Evolutionary conservation across 345 rosid genomes (phyloP).

Genomic region (Abelmoschus esculentus): DNA sequence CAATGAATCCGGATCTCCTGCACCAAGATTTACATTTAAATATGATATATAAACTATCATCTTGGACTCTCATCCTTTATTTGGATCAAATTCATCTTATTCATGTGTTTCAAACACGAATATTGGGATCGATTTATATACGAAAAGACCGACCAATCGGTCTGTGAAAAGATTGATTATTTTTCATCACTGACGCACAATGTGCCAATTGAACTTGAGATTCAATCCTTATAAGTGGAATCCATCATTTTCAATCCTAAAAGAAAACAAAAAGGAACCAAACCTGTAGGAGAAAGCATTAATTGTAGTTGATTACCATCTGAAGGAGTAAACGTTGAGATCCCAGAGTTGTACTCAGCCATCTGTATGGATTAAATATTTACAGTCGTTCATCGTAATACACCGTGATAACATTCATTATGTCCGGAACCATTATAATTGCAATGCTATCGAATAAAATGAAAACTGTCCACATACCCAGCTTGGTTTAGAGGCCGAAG

Average conservation of each 20-base stretch:
- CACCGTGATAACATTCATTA: background rate
- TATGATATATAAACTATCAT: background rate
- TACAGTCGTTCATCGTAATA: background rate
- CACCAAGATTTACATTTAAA: background rate
- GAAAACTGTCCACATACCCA: constrained; percentile 32
- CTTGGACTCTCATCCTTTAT: background rate
- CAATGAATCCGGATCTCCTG: background rate
- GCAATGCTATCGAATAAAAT: background rate
- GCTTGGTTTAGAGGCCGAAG: constrained; percentile 38
- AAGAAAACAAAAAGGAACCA: background rate
- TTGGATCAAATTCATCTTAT: background rate
- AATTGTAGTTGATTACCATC: background rate
- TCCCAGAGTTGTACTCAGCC: background rate
- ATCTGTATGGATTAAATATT: constrained; percentile 2
- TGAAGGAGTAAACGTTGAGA: background rate
- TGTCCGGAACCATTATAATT: background rate
- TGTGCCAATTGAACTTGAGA: no score
- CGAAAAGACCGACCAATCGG: background rate
- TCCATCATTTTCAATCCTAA: no score
- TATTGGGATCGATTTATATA: background rate
- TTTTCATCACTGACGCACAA: background rate
- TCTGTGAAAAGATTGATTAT: background rate
- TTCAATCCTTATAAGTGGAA: no score
- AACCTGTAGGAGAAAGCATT: background rate
- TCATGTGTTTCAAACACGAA: background rate